Evolutionary conservation across 73 alveolate species (phyloP).

Genomic region (Urostyla sp.): DNA sequence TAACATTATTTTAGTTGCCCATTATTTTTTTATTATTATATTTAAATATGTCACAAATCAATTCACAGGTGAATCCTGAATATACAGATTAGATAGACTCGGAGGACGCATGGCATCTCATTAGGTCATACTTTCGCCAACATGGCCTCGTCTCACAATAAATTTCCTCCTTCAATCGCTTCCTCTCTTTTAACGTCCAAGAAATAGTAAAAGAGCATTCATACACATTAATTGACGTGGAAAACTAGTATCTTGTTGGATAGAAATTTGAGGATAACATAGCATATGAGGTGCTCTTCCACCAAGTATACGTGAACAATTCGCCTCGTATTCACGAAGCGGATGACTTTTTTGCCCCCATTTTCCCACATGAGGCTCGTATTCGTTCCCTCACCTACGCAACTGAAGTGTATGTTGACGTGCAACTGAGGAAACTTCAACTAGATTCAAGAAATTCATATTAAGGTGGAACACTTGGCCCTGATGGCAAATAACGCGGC

Average conservation of each 20-base stretch:
- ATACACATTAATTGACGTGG: slow-evolving; percentile 78
- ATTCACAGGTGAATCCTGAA: no score
- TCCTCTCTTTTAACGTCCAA: slow-evolving; percentile 82
- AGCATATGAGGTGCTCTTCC: slow-evolving; percentile 78
- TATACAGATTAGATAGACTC: slow-evolving; percentile 78
- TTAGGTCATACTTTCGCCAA: slow-evolving; percentile 85
- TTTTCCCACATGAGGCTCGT: slow-evolving; percentile 96
- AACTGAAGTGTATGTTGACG: slow-evolving; percentile 89
- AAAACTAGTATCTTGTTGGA: slow-evolving; percentile 75
- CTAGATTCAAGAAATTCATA: background rate
- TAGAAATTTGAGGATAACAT: slow-evolving; percentile 44
- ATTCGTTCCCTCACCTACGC: slow-evolving; percentile 94
- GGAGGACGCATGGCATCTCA: slow-evolving; percentile 95
- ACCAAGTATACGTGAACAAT: slow-evolving; percentile 81
- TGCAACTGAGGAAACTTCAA: background rate
- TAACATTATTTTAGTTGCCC: slow-evolving; percentile 22
- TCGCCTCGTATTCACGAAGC: slow-evolving; percentile 77
- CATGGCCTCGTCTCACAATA: slow-evolving; percentile 94
- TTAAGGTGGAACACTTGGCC: no score
- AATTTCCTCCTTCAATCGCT: slow-evolving; percentile 89
- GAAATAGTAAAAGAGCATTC: slow-evolving; percentile 87
- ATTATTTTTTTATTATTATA: background rate
- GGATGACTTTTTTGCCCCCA: slow-evolving; percentile 59
- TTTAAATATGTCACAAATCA: background rate
- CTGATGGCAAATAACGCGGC: no score